Evolutionary conservation across 805 yeast species (phyloP).

Genomic region (Saccharomycopsis babjevae): DNA sequence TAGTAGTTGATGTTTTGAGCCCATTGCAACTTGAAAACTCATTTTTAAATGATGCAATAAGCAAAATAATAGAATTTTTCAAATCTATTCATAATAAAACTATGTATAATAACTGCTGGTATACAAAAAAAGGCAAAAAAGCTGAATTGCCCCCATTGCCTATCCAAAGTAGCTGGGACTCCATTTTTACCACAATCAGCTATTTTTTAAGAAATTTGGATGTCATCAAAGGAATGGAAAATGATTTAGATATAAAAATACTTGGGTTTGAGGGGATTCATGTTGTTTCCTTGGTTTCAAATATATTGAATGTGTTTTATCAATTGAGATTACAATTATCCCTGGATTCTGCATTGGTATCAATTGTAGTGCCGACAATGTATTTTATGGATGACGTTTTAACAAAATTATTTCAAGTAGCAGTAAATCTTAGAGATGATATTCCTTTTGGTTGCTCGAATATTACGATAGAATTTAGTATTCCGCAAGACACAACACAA

Average conservation of each 20-base stretch:
- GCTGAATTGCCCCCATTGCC: not conserved
- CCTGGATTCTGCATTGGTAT: not conserved
- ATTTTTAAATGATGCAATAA: not conserved
- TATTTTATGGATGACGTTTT: not conserved
- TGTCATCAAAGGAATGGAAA: not conserved
- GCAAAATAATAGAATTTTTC: not conserved
- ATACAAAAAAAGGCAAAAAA: not conserved
- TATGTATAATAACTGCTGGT: not conserved
- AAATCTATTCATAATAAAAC: not conserved
- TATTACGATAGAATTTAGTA: not conserved
- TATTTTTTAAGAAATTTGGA: too few species aligned
- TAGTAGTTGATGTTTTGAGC: not conserved
- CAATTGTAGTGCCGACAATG: not conserved
- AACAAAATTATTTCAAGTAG: not conserved
- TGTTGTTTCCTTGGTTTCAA: too few species aligned
- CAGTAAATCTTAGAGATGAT: not conserved
- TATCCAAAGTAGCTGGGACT: not conserved
- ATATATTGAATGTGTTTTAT: too few species aligned
- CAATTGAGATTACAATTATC: too few species aligned
- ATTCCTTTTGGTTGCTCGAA: not conserved
- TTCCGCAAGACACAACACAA: not conserved
- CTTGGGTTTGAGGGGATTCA: too few species aligned
- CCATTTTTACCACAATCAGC: not conserved
- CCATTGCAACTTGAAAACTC: not conserved
- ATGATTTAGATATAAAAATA: too few species aligned